These are phyloP conservation scores for Naganishia vaughanmartiniae DNA, from an alignment of 768 basidiomycete species.

Conservation along the genomic window DNA sequence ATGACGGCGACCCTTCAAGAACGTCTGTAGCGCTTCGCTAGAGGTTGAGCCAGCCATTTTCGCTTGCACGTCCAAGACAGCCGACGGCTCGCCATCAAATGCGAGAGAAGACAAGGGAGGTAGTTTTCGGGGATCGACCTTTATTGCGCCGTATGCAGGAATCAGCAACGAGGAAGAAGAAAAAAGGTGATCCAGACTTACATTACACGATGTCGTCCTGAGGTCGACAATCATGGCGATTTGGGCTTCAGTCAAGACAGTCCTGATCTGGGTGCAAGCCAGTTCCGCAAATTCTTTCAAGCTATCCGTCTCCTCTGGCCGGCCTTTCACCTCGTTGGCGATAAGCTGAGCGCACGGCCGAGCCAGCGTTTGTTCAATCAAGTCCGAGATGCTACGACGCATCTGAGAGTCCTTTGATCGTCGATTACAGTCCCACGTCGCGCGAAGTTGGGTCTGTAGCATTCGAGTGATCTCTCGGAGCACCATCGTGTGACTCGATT, in stretches of 20 bases:
- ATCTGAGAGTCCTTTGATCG: slow-evolving; percentile 35
- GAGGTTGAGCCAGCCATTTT: background rate
- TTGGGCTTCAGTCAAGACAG: slow-evolving; percentile 14
- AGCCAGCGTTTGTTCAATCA: slow-evolving; percentile 37
- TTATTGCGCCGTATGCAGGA: background rate
- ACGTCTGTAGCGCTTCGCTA: background rate
- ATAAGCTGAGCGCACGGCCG: slow-evolving; percentile 1
- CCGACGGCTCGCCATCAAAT: background rate
- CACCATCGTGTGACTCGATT: slow-evolving; percentile 31
- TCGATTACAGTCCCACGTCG: slow-evolving; percentile 41
- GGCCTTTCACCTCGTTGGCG: slow-evolving; percentile 16
- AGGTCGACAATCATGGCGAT: slow-evolving; percentile 30
- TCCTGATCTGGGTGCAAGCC: slow-evolving; percentile 26
- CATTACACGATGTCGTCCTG: background rate
- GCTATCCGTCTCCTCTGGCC: background rate
- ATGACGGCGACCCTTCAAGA: background rate
- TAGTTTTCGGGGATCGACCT: background rate
- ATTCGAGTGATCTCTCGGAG: slow-evolving; percentile 35
- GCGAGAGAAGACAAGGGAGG: background rate
- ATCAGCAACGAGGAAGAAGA: background rate
- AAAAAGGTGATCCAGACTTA: slow-evolving; percentile 8
- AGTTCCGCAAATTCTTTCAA: slow-evolving; percentile 22
- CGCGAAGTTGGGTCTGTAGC: slow-evolving; percentile 40
- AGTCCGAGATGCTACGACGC: slow-evolving; percentile 32
- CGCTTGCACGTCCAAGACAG: background rate